phyloP scores from a whole-genome alignment of 164 flowering plant genomes.

The Stephania japonica region DNA sequence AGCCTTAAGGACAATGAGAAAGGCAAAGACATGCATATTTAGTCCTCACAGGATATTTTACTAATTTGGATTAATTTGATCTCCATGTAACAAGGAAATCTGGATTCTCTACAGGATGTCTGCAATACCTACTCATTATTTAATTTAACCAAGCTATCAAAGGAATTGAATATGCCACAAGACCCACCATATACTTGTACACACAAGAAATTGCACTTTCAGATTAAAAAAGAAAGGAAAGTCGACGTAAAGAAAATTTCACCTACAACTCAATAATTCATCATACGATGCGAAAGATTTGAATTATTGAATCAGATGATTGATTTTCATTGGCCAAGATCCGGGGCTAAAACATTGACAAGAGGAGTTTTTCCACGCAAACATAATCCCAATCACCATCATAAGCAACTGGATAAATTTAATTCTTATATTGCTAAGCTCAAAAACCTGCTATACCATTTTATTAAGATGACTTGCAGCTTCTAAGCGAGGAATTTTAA shows the following conservation, averaged over 20 bases:
- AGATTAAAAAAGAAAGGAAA: not conserved
- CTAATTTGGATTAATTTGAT: too few relatives aligned
- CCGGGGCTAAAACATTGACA: too few relatives aligned
- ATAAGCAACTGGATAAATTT: not conserved
- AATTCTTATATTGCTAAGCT: not conserved
- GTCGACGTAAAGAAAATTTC: not conserved
- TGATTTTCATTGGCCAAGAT: not conserved
- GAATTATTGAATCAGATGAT: not conserved
- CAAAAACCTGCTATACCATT: not conserved
- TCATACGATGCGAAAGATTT: not conserved
- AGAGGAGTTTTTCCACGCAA: too few relatives aligned
- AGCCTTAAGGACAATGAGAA: not conserved
- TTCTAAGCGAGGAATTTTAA: not conserved
- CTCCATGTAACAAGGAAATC: not conserved
- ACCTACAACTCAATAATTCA: not conserved
- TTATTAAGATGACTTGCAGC: not conserved
- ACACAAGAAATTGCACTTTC: not conserved
- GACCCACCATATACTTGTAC: not conserved
- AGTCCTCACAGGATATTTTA: not conserved
- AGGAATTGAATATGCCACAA: not conserved
- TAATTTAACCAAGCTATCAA: not conserved
- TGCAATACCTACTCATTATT: not conserved
- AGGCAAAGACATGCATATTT: not conserved
- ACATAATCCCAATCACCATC: not conserved
- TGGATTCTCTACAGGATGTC: not conserved